phyloP scores from a whole-genome alignment of 345 rosid species.

The Citrus sinensis region DNA sequence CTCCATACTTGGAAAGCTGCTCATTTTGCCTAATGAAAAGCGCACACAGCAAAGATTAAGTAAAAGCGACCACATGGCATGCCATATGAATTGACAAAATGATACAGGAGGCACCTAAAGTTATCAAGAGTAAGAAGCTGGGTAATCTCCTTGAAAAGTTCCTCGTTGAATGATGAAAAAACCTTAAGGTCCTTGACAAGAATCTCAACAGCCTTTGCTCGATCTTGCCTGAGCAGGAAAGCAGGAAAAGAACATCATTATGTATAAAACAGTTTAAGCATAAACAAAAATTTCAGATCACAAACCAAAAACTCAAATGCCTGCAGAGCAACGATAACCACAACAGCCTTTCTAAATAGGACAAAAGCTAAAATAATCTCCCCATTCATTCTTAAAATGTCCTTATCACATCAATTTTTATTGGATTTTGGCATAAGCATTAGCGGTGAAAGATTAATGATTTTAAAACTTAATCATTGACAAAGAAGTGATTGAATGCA shows the following conservation, averaged over 20 bases:
- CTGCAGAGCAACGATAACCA: neutral
- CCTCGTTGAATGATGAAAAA: conserved; percentile 70
- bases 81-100: conserved; percentile 7
- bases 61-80: neutral
- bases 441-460: neutral
- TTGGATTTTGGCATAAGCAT: neutral
- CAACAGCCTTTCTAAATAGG: neutral
- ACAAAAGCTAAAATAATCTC: neutral
- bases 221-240: conserved; percentile 52
- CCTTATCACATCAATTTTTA: neutral
- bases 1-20: conserved; percentile 83
- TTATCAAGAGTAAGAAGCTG: conserved; percentile 70
- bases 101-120: conserved; percentile 50
- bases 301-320: neutral
- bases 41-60: conserved; percentile 2
- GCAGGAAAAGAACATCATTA: conserved; percentile 14
- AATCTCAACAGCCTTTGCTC: conserved; percentile 79
- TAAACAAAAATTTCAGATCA: neutral
- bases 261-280: neutral
- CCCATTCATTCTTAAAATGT: neutral
- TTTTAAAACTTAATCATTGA: neutral
- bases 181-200: conserved; percentile 73
- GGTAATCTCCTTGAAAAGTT: conserved; percentile 73
- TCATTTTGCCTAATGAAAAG: conserved; percentile 59
- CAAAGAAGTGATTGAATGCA: neutral